Evolutionary conservation across 768 basidiomycete genomes (phyloP), one percentile per base, ranked within the genome.

Genomic region (Chalciporus pseudorubinellus): DNA sequence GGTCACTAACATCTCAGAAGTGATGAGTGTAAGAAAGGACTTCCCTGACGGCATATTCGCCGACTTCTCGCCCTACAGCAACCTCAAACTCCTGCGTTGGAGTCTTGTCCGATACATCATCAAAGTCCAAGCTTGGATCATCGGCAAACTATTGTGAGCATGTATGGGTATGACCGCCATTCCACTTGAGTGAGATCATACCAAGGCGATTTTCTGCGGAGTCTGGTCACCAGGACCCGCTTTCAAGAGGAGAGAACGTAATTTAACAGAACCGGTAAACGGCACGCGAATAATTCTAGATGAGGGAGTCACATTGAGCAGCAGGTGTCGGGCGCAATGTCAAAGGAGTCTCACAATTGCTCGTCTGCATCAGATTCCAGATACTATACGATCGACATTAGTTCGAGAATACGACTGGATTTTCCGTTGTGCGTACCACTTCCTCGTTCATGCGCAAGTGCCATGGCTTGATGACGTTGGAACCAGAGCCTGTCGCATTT

Each of bases 301-400:
- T n/a, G 22, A 43, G 36, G 50, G 34, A 19, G 29, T n/a, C 19
- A 9, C 40, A 31, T 50, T 61, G 46, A 59, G 47, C 45, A 41
- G 11, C 20, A 4, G 36, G 46, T 33, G 38, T 21, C 26, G n/a
- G 16, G 38, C 20, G 20, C 18, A 41, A 47, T 21, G 28, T 22
- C 34, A n/a, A 18, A 48, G n/a, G 24, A 24, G 43, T 54, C 76
- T 60, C 68, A 91, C 90, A 97, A 69, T 68, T 92, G 88, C 63
- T 95, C 93, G 69, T 95, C 94, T 29, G 88, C 87, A 57, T 97
- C 94, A 16, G 91, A 93, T 68, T 93, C 88, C 52, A 94, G 66
- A 54, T 72, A 89, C 93, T 97, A 29, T 20, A 48, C 29, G 38
- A 49, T 46, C 29, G 29, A 16, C 28, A 6, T 59, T 50, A 44